Evolutionary conservation across 495 filamentous ascomycete genomes (phyloP).

Genomic region (Lasiosphaeria hispida): DNA sequence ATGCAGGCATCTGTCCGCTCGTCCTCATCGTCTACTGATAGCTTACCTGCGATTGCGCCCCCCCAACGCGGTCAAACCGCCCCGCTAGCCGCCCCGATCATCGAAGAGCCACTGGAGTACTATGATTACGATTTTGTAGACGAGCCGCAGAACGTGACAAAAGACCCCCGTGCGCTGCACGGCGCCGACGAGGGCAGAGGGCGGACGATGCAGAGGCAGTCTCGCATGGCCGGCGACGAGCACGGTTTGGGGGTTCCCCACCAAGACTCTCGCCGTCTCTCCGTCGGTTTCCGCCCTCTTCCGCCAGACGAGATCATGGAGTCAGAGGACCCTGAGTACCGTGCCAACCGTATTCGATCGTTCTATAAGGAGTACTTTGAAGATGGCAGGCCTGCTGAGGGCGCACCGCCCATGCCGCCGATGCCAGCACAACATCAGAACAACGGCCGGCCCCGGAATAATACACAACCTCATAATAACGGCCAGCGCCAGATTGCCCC

Average conservation of each 20-base stretch:
- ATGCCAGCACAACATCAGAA: slow-evolving; percentile 34
- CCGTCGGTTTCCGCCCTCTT: slow-evolving; percentile 87
- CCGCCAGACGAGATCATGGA: slow-evolving; percentile 68
- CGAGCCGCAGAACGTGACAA: slow-evolving; percentile 12
- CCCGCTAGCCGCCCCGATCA: slow-evolving; percentile 12
- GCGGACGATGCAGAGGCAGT: slow-evolving; percentile 34
- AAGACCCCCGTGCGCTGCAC: slow-evolving; percentile 10
- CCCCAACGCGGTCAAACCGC: slow-evolving; percentile 9
- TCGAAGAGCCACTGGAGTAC: slow-evolving; percentile 30
- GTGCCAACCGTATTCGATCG: slow-evolving; percentile 93
- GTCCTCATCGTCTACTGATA: slow-evolving; percentile 17
- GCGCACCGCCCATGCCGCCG: slow-evolving; percentile 38
- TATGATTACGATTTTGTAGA: slow-evolving; percentile 26
- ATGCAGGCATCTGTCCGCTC: slow-evolving; percentile 21
- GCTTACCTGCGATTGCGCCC: slow-evolving; percentile 10
- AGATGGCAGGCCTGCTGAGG: slow-evolving; percentile 62
- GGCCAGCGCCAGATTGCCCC: slow-evolving; percentile 11
- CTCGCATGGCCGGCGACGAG: slow-evolving; percentile 35
- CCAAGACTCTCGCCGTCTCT: slow-evolving; percentile 70
- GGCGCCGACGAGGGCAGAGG: slow-evolving; percentile 29
- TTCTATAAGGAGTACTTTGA: slow-evolving; percentile 99
- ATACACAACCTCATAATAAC: neutral
- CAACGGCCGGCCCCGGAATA: neutral
- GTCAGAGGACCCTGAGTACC: slow-evolving; percentile 87
- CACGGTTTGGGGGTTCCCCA: slow-evolving; percentile 52